Percentiles rank a stretch among this genome's conserved stretches.
phyloP scores from a whole-genome alignment of 2,329 filamentous ascomycete genomes.

The Curvularia sp. region DNA sequence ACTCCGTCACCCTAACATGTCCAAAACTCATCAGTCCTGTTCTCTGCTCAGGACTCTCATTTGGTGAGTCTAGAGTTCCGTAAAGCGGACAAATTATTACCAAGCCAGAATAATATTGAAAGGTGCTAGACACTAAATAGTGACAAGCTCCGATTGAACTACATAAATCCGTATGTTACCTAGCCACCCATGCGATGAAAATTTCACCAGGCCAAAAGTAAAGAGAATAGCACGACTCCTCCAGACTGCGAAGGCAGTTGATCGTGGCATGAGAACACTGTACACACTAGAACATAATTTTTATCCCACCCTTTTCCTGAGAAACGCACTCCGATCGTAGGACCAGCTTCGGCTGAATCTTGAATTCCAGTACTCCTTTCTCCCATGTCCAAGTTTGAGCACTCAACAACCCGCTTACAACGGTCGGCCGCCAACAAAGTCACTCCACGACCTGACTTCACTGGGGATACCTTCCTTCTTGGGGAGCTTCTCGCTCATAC shows the following conservation, averaged over 20 bases:
- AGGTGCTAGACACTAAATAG: background rate
- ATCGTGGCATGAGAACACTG: conserved; percentile 18
- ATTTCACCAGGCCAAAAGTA: conserved; percentile 7
- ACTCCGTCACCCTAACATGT: background rate
- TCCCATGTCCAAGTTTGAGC: background rate
- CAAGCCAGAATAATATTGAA: background rate
- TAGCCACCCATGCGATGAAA: conserved; percentile 2
- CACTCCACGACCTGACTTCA: conserved; percentile 93
- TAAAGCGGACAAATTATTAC: background rate
- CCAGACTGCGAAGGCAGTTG: conserved; percentile 10
- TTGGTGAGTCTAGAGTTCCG: background rate
- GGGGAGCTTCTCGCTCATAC: conserved; percentile 96
- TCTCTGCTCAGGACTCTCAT: background rate
- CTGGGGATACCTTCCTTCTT: conserved; percentile 84
- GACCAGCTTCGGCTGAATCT: conserved; percentile 14
- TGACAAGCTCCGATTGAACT: conserved; percentile 1
- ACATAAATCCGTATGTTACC: background rate
- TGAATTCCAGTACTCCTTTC: conserved; percentile 7
- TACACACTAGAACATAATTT: conserved; percentile 26
- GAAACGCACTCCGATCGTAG: background rate
- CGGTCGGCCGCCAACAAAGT: conserved; percentile 75
- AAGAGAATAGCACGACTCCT: conserved; percentile 13
- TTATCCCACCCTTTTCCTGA: conserved; percentile 4
- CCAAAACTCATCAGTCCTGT: background rate
- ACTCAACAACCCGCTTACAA: conserved; percentile 29